These are phyloP conservation scores for Leucosporidium creatinivorum DNA, from an alignment of 768 basidiomycete species.

Conservation along the genomic window DNA sequence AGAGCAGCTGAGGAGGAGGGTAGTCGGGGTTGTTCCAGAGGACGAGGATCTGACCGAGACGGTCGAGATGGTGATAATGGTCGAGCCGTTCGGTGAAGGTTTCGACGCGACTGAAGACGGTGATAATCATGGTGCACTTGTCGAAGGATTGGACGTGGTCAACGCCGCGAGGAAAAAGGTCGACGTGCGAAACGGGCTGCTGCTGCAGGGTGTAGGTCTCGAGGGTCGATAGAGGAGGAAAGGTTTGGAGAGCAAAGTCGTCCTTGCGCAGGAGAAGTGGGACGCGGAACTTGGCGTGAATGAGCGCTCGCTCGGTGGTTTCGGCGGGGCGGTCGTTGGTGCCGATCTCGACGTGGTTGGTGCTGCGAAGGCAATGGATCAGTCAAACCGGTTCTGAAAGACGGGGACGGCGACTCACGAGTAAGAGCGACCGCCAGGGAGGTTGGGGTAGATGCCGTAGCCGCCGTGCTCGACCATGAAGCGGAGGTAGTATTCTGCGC, in stretches of 20 bases:
- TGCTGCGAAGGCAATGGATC: no score
- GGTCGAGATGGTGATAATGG: background rate
- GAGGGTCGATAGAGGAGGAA: background rate
- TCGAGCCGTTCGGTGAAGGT: slow-evolving; percentile 3
- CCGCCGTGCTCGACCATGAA: slow-evolving; percentile 6
- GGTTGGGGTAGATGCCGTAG: slow-evolving; percentile 8
- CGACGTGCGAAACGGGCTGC: background rate
- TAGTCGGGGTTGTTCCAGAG: slow-evolving; percentile 2
- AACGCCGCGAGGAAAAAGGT: background rate
- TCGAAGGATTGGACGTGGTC: background rate
- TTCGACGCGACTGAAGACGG: background rate
- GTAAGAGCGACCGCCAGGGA: background rate
- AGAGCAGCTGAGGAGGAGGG: background rate
- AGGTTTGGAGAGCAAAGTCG: background rate
- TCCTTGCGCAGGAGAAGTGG: background rate
- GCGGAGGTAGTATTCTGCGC: slow-evolving; percentile 7
- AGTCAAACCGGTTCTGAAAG: no score
- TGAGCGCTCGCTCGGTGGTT: background rate
- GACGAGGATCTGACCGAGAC: slow-evolving; percentile 2
- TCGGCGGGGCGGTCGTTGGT: background rate
- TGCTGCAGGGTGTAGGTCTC: background rate
- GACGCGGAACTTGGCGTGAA: slow-evolving; percentile 1
- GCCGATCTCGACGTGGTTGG: no score
- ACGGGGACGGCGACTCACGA: no score
- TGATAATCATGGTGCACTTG: slow-evolving; percentile 7